Evolutionary conservation across 768 basidiomycete genomes (phyloP).

Genomic region (Mycena kentingensis): DNA sequence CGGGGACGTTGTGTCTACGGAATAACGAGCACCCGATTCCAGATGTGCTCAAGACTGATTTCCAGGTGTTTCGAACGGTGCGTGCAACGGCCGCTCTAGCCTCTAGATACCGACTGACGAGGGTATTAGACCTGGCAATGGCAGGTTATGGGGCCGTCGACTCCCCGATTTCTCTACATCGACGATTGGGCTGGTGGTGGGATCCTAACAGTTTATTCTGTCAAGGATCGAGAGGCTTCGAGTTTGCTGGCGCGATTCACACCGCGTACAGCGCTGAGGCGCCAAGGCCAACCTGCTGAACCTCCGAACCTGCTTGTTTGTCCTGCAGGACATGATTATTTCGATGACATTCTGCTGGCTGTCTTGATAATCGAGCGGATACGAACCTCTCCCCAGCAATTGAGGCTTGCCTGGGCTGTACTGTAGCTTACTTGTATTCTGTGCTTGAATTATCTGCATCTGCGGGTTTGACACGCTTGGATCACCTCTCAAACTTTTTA

Average conservation of each 20-base stretch:
- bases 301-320: constrained; percentile 40
- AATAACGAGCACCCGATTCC: constrained; percentile 40
- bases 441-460: background rate
- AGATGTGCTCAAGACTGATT: constrained; percentile 38
- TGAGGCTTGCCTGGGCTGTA: too few species aligned
- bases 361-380: constrained; percentile 42
- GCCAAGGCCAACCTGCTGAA: constrained; percentile 36
- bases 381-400: constrained; percentile 37
- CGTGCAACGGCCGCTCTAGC: too few species aligned
- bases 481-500: background rate
- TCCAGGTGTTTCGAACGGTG: too few species aligned
- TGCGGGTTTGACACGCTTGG: background rate
- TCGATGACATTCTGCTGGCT: constrained; percentile 48
- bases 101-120: too few species aligned
- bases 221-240: constrained; percentile 35
- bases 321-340: constrained; percentile 40
- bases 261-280: constrained; percentile 36
- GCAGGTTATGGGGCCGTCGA: too few species aligned
- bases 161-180: too few species aligned
- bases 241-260: constrained; percentile 43
- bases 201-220: constrained; percentile 43
- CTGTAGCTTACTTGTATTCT: background rate
- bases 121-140: too few species aligned
- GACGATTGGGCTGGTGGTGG: too few species aligned
- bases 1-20: constrained; percentile 36